These are phyloP conservation scores for Pezicula radicicola DNA, from an alignment of 2,329 filamentous ascomycete species.

Conservation along the genomic window DNA sequence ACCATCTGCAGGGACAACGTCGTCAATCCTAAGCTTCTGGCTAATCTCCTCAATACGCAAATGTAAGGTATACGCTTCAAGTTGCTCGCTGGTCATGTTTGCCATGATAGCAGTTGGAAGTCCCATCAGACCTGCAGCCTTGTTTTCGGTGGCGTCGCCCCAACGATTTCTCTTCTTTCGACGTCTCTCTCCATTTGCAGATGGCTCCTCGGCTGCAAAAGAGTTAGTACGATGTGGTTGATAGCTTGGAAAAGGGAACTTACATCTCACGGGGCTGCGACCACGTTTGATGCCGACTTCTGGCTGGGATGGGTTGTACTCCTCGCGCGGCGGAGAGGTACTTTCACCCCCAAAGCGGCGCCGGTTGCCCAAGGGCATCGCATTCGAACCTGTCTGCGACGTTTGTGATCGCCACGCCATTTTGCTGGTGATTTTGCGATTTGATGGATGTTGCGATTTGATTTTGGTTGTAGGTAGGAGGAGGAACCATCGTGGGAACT, in stretches of 20 bases:
- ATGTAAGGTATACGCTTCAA: slow-evolving; percentile 95
- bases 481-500: too few species aligned
- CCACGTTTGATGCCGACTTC: slow-evolving; percentile 68
- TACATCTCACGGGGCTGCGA: slow-evolving; percentile 83
- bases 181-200: slow-evolving; percentile 71
- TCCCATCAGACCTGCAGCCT: slow-evolving; percentile 96
- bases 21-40: slow-evolving; percentile 98
- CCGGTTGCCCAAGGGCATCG: slow-evolving; percentile 86
- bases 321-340: slow-evolving; percentile 29
- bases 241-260: slow-evolving; percentile 28
- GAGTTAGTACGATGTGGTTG: slow-evolving; percentile 7
- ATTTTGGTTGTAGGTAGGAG: slow-evolving; percentile 1
- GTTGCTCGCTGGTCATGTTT: slow-evolving; percentile 97
- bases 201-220: slow-evolving; percentile 24
- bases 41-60: slow-evolving; percentile 98
- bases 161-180: slow-evolving; percentile 99
- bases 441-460: slow-evolving; percentile 7
- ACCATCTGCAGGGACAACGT: slow-evolving; percentile 94
- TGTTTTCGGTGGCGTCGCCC: slow-evolving; percentile 97
- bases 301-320: slow-evolving; percentile 23
- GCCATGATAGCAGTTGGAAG: slow-evolving; percentile 93
- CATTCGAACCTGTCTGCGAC: slow-evolving; percentile 94
- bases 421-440: slow-evolving; percentile 11
- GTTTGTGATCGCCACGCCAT: slow-evolving; percentile 60
- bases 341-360: slow-evolving; percentile 72